Percentiles rank a stretch among this genome's conserved stretches.
Evolutionary conservation across 306 rosid genomes (phyloP).

Genomic region (Acacia crassicarpa): DNA sequence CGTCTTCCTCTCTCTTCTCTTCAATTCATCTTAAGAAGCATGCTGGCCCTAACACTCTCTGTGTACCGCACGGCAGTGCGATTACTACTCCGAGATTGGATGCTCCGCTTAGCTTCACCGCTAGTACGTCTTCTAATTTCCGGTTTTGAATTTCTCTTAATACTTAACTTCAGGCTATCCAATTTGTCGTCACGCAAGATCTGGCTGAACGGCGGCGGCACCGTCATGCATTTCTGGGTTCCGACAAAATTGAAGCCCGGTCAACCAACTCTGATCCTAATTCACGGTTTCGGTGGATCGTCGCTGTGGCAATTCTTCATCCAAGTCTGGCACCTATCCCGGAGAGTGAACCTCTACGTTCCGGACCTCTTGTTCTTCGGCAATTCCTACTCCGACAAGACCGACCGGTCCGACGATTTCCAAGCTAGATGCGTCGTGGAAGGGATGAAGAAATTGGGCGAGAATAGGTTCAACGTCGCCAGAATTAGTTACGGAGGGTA

Average conservation of each 20-base stretch:
- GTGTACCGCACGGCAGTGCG: background rate
- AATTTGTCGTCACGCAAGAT: conserved; percentile 36
- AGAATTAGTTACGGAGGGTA: conserved; percentile 51
- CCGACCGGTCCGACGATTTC: conserved; percentile 37
- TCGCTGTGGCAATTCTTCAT: conserved; percentile 42
- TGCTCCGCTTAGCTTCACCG: conserved; percentile 6
- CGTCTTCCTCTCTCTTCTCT: background rate
- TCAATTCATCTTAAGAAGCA: background rate
- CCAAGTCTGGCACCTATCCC: conserved; percentile 38
- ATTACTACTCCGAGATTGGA: background rate
- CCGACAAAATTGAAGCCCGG: conserved; percentile 13
- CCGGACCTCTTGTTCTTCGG: conserved; percentile 48
- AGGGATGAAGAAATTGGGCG: conserved; percentile 40
- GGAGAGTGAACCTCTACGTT: conserved; percentile 32
- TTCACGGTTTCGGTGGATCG: conserved; percentile 53
- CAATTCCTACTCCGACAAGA: conserved; percentile 30
- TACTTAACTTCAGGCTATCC: conserved; percentile 35
- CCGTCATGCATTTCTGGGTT: conserved; percentile 45
- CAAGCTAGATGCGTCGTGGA: conserved; percentile 39
- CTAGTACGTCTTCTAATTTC: background rate
- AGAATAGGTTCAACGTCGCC: conserved; percentile 23
- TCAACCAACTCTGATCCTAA: conserved; percentile 29
- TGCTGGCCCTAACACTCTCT: background rate
- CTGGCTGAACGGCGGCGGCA: conserved; percentile 20
- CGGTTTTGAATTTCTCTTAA: conserved; percentile 9